These are phyloP conservation scores for Aspergillus brunneoviolaceus DNA, from an alignment of 2,329 filamentous ascomycete genomes.

Conservation along the genomic window DNA sequence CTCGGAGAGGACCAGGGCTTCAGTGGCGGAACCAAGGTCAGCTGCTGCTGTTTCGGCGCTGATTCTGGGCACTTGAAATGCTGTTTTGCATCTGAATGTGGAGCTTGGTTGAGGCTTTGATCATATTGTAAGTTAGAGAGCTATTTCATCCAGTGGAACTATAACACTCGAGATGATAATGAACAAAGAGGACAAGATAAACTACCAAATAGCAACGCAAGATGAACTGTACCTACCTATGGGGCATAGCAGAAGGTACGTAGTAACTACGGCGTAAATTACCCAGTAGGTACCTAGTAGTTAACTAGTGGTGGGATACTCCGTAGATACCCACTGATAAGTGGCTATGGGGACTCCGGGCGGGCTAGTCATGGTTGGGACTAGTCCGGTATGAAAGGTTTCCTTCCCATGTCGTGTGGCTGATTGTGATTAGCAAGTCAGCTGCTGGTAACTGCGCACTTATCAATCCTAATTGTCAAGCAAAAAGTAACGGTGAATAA, in stretches of 20 bases:
- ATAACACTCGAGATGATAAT: no score
- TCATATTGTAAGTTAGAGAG: not conserved
- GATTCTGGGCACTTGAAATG: not conserved
- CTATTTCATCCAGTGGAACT: not conserved
- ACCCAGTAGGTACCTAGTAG: no score
- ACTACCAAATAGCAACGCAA: no score
- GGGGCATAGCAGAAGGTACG: no score
- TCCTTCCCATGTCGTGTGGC: not conserved
- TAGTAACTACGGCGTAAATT: no score
- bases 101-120: not conserved
- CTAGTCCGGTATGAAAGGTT: not conserved
- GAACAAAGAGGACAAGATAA: no score
- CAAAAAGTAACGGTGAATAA: slow-evolving; percentile 8
- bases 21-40: not conserved
- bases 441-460: not conserved
- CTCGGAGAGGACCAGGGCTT: not conserved
- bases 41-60: not conserved
- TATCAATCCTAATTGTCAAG: slow-evolving; percentile 1
- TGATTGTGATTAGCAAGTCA: not conserved
- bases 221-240: no score
- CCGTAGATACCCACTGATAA: not conserved
- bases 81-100: not conserved
- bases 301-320: no score
- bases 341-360: not conserved
- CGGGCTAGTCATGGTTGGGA: not conserved